A percentile compares a stretch with the other conserved stretches of the same genome.
These are phyloP conservation scores for Leishmania major DNA, from an alignment of 208 protist species.

Conservation along the genomic window DNA sequence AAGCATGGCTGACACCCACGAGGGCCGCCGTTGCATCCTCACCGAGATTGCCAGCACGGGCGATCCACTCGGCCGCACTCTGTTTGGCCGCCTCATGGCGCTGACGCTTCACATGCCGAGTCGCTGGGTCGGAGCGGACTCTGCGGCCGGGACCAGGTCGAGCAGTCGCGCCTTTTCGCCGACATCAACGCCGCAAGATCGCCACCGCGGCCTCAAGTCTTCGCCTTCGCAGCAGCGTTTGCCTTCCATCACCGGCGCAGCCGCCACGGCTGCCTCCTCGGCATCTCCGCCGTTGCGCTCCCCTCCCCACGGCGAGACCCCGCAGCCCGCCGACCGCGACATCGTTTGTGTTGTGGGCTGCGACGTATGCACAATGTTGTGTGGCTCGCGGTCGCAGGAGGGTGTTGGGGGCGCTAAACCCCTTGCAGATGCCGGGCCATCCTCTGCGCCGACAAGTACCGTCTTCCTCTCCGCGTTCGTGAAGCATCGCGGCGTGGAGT, in stretches of 20 bases:
- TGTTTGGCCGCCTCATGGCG: slow-evolving; percentile 68
- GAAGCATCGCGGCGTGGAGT: slow-evolving; percentile 28
- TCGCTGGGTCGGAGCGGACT: slow-evolving; percentile 6
- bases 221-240: background rate
- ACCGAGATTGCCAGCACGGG: slow-evolving; percentile 54
- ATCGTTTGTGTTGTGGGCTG: slow-evolving; percentile 19
- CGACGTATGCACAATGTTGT: slow-evolving; percentile 19
- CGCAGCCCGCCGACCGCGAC: background rate
- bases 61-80: slow-evolving; percentile 58
- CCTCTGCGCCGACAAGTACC: background rate
- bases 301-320: background rate
- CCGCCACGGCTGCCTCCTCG: background rate
- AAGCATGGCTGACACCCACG: slow-evolving; percentile 34
- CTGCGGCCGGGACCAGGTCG: too few species aligned
- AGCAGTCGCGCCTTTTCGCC: slow-evolving; percentile 4
- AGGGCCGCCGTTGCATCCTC: slow-evolving; percentile 61
- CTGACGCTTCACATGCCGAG: slow-evolving; percentile 49
- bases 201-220: slow-evolving; percentile 1
- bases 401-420: background rate
- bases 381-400: background rate
- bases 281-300: background rate
- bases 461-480: slow-evolving; percentile 28
- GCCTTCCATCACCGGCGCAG: background rate
- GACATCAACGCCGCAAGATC: slow-evolving; percentile 8
- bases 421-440: background rate